A percentile compares a stretch with the other conserved stretches of the same genome.
Evolutionary conservation across 2,329 filamentous ascomycete species (phyloP).

Genomic region (Sarocladiaceae sp.): DNA sequence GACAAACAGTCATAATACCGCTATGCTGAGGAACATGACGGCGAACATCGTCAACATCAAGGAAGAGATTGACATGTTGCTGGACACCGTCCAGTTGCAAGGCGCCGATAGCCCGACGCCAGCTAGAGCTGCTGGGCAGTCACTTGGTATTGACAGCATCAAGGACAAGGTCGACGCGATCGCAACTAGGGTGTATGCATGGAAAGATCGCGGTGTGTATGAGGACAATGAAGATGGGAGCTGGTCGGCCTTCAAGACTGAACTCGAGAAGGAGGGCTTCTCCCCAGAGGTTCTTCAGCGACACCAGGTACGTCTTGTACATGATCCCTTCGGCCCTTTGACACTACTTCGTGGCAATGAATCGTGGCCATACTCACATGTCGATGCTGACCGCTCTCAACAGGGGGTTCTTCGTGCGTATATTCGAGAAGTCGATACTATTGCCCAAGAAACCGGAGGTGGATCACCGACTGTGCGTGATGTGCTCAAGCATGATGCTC

Average conservation of each 20-base stretch:
- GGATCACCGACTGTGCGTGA: too few relatives aligned
- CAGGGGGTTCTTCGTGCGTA: constrained; percentile 55
- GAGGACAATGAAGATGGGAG: constrained; percentile 43
- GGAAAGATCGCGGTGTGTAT: constrained; percentile 30
- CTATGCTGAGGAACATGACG: too few relatives aligned
- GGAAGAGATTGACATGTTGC: too few relatives aligned
- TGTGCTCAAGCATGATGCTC: too few relatives aligned
- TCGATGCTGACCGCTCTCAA: constrained; percentile 2
- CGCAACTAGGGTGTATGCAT: constrained; percentile 43
- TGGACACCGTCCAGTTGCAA: too few relatives aligned
- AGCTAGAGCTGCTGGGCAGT: too few relatives aligned
- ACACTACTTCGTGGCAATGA: constrained; percentile 3
- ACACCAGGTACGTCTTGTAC: constrained; percentile 44
- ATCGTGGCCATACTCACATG: too few relatives aligned
- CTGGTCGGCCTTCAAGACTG: constrained; percentile 53
- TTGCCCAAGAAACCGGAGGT: constrained; percentile 33
- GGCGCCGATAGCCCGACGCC: too few relatives aligned
- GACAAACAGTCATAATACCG: too few relatives aligned
- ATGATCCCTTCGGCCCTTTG: constrained; percentile 10
- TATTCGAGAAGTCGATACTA: constrained; percentile 51
- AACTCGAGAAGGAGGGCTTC: constrained; percentile 53
- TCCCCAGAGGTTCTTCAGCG: constrained; percentile 46
- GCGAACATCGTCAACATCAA: too few relatives aligned
- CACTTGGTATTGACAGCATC: constrained; percentile 51
- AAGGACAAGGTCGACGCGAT: constrained; percentile 55